Base-by-base conservation (phyloP, 148 eudicot genomes). In the Rhododendron molle region DNA sequence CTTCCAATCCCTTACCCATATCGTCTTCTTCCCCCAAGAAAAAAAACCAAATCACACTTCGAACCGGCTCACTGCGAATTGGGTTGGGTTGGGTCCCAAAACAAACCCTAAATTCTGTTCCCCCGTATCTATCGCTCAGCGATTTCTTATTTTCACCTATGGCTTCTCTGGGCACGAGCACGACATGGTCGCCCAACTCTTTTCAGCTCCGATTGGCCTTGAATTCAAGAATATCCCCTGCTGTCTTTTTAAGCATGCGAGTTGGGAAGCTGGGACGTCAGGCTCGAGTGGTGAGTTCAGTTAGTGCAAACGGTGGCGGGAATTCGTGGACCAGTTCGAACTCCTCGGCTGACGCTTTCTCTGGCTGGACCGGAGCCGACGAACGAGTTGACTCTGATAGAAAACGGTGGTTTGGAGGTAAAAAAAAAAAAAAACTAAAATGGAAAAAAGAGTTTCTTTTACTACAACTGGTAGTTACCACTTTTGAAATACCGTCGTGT, bases 201-300 rank as follows among this genome's bases (percentile, higher is more conserved):
- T 91, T 84, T 81, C 97, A 96, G 89, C 96, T 96, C 85, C 92
- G 92, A 88, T 90, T 91, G 81, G 92, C 95, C 44, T 83, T 94
- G 86, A 91, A 89, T 80, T 83, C 85, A 77, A 87, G 89, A 52
- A 94, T 83, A 83, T 44, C 88, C 40, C 87, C 81, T 38, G 23
- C 88, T n/a, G 87, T 86, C 32, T 82, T 86, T 47, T 50, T 88
- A 9, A 80, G 90, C 28, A 23, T 88, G 85, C 94, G 91, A n/a
- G 14, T 87, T 30, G 83, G 81, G 28, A 87, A 85, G 83, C 79
- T 84, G 11, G 83, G 80, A 67, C 82, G 84, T 79, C 89, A 88
- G 21, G 4, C 86, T 26, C 83, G 88, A 2, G 86, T 90, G 81
- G 46, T 77, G 0, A 54, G 16, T 40, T 87, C 90, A 69, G 87